Evolutionary conservation across 2,329 filamentous ascomycete species (phyloP), one percentile per base, ranked within the genome.

Genomic region (Westerdykella ornata): DNA sequence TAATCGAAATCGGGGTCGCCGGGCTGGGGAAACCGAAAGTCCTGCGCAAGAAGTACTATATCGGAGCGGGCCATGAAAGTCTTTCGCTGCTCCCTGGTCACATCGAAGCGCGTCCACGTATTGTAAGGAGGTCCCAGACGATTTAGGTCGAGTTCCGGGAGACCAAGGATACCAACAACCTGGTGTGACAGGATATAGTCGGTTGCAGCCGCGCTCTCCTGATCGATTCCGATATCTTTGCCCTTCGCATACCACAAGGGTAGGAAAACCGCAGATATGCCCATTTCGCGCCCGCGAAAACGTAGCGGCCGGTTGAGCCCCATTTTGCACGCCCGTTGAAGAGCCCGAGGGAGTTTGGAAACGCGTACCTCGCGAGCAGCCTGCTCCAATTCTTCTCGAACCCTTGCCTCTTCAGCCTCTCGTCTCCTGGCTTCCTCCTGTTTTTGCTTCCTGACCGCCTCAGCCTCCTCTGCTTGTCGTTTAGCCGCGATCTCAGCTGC

Each of bases 121-220:
- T 45, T 58, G 35, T 63, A 64, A 1, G 62, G 62, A 11, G 52
- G 40, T 8, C 53, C 47, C n/a, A 65, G 54, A 14, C 51, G 49
- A 15, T 58, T 52, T 9, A 68, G 53, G 38, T 68, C 65, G 7
- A 66, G 63, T 38, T 68, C 64, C 5, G 63, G 56, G 5, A 68
- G 55, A 8, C 65, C 65, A 7, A 68, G 65, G 32, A 68, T 64
- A 32, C 66, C 66, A 1, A 63, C 64, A 6, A 58, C 52, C 44
- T 68, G 65, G 44, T 66, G 68, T 5, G 62, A 65, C 46, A 62
- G 57, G 39, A 68, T 57, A 45, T 66, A 68, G 1, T 54, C 53
- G 41, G 60, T 60, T 26, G 44, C 40, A 9, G 44, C 38, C 28
- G 44, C 35, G 14, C 57, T 51, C 8, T 52, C 46, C 13, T 47